phyloP scores from a whole-genome alignment of 768 basidiomycete genomes.

The Trametes cubensis region DNA sequence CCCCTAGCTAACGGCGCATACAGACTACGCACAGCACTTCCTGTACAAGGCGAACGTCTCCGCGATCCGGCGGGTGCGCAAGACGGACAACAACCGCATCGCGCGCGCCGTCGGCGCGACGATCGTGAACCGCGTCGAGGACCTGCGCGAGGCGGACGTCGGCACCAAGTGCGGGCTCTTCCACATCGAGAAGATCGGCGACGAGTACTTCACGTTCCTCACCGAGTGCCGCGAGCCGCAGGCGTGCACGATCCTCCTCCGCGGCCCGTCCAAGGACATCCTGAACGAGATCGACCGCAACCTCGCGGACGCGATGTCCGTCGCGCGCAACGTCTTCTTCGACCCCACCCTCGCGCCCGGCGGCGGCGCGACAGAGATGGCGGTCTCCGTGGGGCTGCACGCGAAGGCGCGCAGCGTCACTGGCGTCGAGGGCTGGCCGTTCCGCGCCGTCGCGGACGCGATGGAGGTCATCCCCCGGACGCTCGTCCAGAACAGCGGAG shows the following conservation, averaged over 20 bases:
- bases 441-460: constrained; percentile 90
- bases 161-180: constrained; percentile 96
- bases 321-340: constrained; percentile 96
- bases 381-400: constrained; percentile 86
- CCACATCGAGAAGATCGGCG: constrained; percentile 95
- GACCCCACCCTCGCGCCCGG: constrained; percentile 93
- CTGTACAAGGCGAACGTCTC: constrained; percentile 86
- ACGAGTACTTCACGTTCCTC: constrained; percentile 99
- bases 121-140: constrained; percentile 95
- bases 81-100: constrained; percentile 98
- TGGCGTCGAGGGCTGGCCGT: constrained; percentile 91
- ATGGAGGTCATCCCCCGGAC: constrained; percentile 98
- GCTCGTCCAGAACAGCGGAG: constrained; percentile 92
- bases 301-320: constrained; percentile 95
- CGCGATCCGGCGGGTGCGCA: constrained; percentile 95
- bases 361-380: constrained; percentile 98
- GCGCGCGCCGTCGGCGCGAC: constrained; percentile 95
- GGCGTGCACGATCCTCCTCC: constrained; percentile 97
- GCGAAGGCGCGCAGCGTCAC: constrained; percentile 77
- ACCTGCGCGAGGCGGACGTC: constrained; percentile 88
- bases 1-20: too few relatives aligned
- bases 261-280: constrained; percentile 97
- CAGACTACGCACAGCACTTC: constrained; percentile 92
- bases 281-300: constrained; percentile 98
- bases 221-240: constrained; percentile 89